Conservation (phyloP, 2,329 filamentous ascomycete genomes). For the Claviceps spartinae region DNA sequence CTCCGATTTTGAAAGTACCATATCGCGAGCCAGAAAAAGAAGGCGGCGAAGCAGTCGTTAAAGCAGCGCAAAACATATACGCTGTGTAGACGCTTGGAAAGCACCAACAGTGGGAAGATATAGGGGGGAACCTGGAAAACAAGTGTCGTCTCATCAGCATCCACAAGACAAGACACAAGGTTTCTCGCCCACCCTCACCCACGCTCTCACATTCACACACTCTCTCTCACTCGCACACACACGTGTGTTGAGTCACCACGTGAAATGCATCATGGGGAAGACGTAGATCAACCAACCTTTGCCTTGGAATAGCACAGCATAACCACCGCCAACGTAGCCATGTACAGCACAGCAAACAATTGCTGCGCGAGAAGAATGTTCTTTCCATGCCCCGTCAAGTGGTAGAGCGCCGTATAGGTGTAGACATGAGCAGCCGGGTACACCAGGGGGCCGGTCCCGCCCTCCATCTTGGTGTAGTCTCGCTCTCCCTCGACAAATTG, state of each 20-base stretch:
- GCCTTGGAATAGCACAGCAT: conserved; percentile 70
- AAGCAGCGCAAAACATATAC: conserved; percentile 88
- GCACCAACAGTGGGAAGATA: conserved; percentile 68
- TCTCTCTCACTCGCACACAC: too few species aligned
- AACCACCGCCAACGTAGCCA: conserved; percentile 61
- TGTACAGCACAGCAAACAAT: conserved; percentile 68
- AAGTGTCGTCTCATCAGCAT: neutral
- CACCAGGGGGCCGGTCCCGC: conserved; percentile 82
- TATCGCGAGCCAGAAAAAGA: conserved; percentile 75
- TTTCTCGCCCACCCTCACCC: too few species aligned
- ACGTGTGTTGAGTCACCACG: neutral
- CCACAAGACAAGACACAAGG: neutral
- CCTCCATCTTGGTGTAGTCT: conserved; percentile 75
- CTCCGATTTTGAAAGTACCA: conserved; percentile 59
- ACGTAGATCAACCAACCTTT: conserved; percentile 32
- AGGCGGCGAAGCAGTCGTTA: conserved; percentile 83
- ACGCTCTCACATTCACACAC: too few species aligned
- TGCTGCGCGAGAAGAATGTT: conserved; percentile 73
- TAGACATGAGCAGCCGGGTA: conserved; percentile 93
- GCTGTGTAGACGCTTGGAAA: conserved; percentile 88
- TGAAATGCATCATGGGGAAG: too few species aligned
- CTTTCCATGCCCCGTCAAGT: conserved; percentile 59
- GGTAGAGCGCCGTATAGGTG: conserved; percentile 69
- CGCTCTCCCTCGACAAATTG: conserved; percentile 73
- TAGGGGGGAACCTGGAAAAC: conserved; percentile 60